Base-by-base conservation (phyloP, 2,329 filamentous ascomycete genomes). In the Stagonosporopsis rhizophila region DNA sequence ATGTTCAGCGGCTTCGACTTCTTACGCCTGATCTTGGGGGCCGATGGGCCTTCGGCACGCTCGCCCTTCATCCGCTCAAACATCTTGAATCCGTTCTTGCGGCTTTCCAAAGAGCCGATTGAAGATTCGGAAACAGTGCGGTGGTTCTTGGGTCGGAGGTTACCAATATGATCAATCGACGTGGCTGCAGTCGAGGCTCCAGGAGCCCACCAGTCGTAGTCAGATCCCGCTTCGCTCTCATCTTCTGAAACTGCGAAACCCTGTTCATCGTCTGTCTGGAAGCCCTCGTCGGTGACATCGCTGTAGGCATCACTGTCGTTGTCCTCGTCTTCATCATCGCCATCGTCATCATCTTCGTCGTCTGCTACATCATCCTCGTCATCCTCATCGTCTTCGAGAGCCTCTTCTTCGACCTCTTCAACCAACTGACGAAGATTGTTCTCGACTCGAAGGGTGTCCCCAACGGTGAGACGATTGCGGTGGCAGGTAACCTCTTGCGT, bases 351-450 rank as follows among this genome's bases (percentile, higher is more conserved):
- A 12, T 69, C 71, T 3, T 71, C 71, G 25, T 77, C 75, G 17
- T 72, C 82, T 11, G 79, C 81, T 4, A 84, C 80, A 1, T 81
- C 79, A 8, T 80, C 78, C 6, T 81, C 83, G 9, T 82, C 83
- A 4, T 71, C 73, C 1, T 68, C 71, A 3, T 81, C 87, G n/a
- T 89, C 87, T 52, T 89, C 82, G 9, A 89, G 80, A 4, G 88
- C 93, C 76, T 98, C 95, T 68, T 96, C 91, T 71, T 98, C 95
- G 1, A 88, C 95, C 76, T 99, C 94, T 71, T 91, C 89, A 44
- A 88, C 94, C 23, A 98, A 79, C 59, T 90, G 88, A 44, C 94
- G 89, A 60, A 99, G 95, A 27, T 87, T 87, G 60, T 92, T 92
- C 77, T 99, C 95, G 77, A 96, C 96, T 73, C 87, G 84, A 63